phyloP scores from a whole-genome alignment of 2,329 filamentous ascomycete species.

The Calonectria ilicicola region DNA sequence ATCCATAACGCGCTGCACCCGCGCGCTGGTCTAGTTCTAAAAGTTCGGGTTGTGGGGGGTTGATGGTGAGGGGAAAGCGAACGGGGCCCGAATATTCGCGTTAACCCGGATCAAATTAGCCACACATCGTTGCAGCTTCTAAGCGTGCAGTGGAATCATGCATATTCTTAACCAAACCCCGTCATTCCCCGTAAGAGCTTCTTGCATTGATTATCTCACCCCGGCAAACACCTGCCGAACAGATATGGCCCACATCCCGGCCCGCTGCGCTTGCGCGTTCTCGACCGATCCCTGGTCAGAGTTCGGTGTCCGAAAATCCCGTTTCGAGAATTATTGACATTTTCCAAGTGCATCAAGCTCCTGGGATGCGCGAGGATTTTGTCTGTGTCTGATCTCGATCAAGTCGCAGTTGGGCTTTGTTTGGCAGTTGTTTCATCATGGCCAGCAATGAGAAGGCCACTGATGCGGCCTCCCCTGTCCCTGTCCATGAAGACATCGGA shows the following conservation, averaged over 20 bases:
- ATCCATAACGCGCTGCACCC: not conserved
- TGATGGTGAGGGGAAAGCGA: not conserved
- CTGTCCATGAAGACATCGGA: not conserved
- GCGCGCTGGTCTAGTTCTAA: not conserved
- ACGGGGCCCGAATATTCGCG: not conserved
- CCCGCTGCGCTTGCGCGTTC: constrained; percentile 4
- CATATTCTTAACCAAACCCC: not conserved
- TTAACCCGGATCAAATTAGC: not conserved
- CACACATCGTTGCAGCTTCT: not conserved
- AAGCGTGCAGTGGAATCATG: not conserved
- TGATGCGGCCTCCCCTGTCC: constrained; percentile 3
- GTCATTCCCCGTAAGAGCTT: not conserved
- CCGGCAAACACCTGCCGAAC: not conserved
- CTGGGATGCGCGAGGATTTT: not conserved
- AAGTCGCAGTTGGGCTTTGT: not conserved
- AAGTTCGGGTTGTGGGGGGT: not conserved
- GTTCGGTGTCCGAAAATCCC: not conserved
- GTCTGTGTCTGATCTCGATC: not conserved
- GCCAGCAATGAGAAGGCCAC: not conserved
- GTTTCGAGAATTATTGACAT: not conserved
- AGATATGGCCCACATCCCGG: constrained; percentile 27
- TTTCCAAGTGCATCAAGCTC: not conserved
- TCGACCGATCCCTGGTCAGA: constrained; percentile 12
- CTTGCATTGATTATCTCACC: not conserved
- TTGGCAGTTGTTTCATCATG: not conserved